A percentile compares a stretch with the other conserved stretches of the same genome.
Evolutionary conservation across 1,139 yeast species (phyloP).

Genomic region (Yarrowia galli): DNA sequence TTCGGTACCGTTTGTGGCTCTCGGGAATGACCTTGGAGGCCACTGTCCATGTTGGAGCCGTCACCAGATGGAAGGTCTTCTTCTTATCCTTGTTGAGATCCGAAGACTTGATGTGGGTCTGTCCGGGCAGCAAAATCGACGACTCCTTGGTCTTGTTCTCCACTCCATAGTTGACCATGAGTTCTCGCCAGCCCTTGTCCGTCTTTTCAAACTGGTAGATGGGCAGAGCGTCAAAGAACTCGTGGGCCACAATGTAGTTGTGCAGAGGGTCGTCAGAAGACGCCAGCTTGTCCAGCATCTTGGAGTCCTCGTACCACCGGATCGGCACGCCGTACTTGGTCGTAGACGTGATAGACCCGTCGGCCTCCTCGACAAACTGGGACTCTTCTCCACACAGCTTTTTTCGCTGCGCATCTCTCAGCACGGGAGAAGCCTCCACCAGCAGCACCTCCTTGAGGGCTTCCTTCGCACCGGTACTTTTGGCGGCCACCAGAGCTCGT

Average conservation of each 20-base stretch:
- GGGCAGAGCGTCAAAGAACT: conserved; percentile 87
- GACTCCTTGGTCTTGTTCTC: conserved; percentile 42
- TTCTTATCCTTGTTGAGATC: conserved; percentile 51
- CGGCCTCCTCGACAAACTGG: conserved; percentile 45
- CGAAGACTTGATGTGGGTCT: conserved; percentile 43
- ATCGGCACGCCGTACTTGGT: conserved; percentile 64
- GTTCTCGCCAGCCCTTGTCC: conserved; percentile 70
- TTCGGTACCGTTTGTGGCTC: conserved; percentile 60
- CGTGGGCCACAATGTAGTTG: conserved; percentile 80
- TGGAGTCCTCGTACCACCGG: conserved; percentile 75
- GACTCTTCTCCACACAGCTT: conserved; percentile 56
- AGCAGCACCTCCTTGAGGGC: conserved; percentile 57
- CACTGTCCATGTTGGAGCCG: conserved; percentile 69
- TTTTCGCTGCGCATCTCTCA: conserved; percentile 64
- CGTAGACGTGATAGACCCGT: conserved; percentile 53
- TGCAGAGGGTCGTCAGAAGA: conserved; percentile 55
- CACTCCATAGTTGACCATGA: conserved; percentile 63
- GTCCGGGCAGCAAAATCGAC: conserved; percentile 47
- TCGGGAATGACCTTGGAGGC: conserved; percentile 65
- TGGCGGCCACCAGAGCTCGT: conserved; percentile 49
- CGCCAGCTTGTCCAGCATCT: conserved; percentile 49
- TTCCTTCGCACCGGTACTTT: conserved; percentile 43
- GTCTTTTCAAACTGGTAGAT: conserved; percentile 72
- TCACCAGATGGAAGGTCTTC: conserved; percentile 61
- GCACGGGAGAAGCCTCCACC: conserved; percentile 76